Conservation (phyloP, 768 basidiomycete genomes). For the Dentipellis sp. region DNA sequence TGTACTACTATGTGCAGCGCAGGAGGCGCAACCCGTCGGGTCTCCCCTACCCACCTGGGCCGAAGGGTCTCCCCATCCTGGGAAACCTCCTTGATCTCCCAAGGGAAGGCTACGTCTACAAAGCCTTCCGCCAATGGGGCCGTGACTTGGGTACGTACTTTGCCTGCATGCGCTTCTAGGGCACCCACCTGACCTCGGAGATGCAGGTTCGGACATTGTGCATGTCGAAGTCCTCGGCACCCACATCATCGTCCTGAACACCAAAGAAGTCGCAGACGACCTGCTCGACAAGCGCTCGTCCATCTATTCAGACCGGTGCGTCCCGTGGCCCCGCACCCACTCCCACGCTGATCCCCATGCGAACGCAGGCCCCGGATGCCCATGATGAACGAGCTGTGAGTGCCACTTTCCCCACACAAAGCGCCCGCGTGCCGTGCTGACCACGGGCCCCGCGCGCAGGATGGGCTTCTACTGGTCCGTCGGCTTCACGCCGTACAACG, state of each 20-base stretch:
- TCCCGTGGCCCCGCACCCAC: not conserved
- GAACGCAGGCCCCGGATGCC: slow-evolving; percentile 11
- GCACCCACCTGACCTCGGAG: not conserved
- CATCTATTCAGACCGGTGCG: slow-evolving; percentile 27
- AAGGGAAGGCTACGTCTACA: slow-evolving; percentile 11
- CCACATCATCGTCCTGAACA: slow-evolving; percentile 25
- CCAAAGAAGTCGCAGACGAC: slow-evolving; percentile 23
- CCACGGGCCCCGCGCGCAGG: not conserved
- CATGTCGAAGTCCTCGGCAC: slow-evolving; percentile 19
- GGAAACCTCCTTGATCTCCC: slow-evolving; percentile 13
- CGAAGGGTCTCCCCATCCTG: slow-evolving; percentile 8
- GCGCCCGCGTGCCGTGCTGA: not conserved
- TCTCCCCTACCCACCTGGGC: slow-evolving; percentile 15
- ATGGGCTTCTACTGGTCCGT: slow-evolving; percentile 16
- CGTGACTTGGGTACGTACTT: slow-evolving; percentile 6
- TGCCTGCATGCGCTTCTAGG: too few relatives aligned
- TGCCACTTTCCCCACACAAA: not conserved
- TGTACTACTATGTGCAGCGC: slow-evolving; percentile 3
- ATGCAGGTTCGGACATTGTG: slow-evolving; percentile 21
- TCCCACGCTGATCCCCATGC: too few relatives aligned
- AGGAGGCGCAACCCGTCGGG: slow-evolving; percentile 10
- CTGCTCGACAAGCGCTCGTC: slow-evolving; percentile 29
- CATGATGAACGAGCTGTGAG: slow-evolving; percentile 13
- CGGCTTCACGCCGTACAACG: slow-evolving; percentile 21
- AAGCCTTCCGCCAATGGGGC: slow-evolving; percentile 10